A percentile compares a stretch with the other conserved stretches of the same genome.
Conservation (phyloP, 768 basidiomycete genomes). For the Mycena maculata region DNA sequence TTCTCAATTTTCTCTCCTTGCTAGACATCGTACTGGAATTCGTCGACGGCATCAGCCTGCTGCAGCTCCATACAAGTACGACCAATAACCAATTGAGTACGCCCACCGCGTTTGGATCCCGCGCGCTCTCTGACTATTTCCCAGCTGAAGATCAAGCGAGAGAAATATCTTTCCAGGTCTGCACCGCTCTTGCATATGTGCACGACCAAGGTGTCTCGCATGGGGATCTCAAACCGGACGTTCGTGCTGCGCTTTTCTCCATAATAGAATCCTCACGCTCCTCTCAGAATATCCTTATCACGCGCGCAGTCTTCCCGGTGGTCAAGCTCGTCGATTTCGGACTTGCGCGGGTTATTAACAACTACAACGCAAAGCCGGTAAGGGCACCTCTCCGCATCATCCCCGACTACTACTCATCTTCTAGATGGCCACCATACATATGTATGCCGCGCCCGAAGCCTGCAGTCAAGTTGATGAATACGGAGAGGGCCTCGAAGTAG, state of each 20-base stretch:
- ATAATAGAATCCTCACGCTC: not conserved
- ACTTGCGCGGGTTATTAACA: slow-evolving; percentile 64
- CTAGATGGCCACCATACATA: not conserved
- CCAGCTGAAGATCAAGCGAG: slow-evolving; percentile 55
- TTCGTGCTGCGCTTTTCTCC: not conserved
- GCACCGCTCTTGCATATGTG: slow-evolving; percentile 57
- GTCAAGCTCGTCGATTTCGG: slow-evolving; percentile 76
- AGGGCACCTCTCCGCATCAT: not conserved
- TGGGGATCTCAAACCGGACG: slow-evolving; percentile 75
- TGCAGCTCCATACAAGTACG: not conserved
- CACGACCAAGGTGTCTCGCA: slow-evolving; percentile 63
- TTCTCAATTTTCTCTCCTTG: not conserved
- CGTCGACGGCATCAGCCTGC: slow-evolving; percentile 13
- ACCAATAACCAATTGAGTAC: not conserved
- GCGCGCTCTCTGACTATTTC: not conserved
- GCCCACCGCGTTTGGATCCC: not conserved
- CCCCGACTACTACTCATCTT: too few species aligned
- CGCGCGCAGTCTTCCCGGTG: slow-evolving; percentile 48
- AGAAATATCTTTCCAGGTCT: slow-evolving; percentile 67
- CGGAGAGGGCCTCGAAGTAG: not conserved
- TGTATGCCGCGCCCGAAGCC: slow-evolving; percentile 20
- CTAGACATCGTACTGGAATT: slow-evolving; percentile 27
- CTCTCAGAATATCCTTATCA: slow-evolving; percentile 62
- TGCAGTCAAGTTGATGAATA: not conserved
- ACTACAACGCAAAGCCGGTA: slow-evolving; percentile 24